Evolutionary conservation across 306 rosid genomes (phyloP).

Genomic region (Crotalaria pallida): DNA sequence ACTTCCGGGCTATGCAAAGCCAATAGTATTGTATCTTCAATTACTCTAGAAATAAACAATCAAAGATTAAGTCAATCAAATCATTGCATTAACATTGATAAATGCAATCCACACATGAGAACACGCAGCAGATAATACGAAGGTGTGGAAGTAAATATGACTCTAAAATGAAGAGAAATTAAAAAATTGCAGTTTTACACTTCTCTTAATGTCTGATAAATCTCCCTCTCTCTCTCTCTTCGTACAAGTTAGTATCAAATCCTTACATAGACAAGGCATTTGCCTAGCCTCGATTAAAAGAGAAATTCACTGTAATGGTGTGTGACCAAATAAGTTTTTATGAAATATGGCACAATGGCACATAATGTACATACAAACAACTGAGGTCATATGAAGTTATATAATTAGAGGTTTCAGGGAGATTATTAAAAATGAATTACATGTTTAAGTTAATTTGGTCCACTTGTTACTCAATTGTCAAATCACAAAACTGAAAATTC

Average conservation of each 20-base stretch:
- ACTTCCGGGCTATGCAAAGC: conserved; percentile 80
- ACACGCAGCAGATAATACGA: background rate
- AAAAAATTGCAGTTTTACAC: background rate
- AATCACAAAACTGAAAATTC: conserved; percentile 5
- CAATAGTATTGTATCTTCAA: conserved; percentile 81
- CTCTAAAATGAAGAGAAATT: background rate
- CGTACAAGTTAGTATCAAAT: conserved; percentile 6
- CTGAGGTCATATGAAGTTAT: background rate
- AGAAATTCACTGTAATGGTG: background rate
- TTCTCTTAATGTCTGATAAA: background rate
- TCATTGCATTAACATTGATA: background rate
- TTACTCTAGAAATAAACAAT: conserved; percentile 45
- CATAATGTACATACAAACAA: background rate
- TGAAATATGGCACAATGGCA: background rate
- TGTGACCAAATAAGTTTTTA: background rate
- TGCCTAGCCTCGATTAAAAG: background rate
- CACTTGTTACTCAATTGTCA: background rate
- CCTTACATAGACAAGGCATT: background rate
- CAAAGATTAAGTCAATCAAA: conserved; percentile 1
- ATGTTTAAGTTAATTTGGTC: background rate
- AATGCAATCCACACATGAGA: background rate
- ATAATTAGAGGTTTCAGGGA: background rate
- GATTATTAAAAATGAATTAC: background rate
- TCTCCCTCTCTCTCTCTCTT: background rate
- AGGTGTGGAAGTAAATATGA: background rate